Conservation (phyloP, 2,329 filamentous ascomycete genomes). For the Calonectria leucothoes region DNA sequence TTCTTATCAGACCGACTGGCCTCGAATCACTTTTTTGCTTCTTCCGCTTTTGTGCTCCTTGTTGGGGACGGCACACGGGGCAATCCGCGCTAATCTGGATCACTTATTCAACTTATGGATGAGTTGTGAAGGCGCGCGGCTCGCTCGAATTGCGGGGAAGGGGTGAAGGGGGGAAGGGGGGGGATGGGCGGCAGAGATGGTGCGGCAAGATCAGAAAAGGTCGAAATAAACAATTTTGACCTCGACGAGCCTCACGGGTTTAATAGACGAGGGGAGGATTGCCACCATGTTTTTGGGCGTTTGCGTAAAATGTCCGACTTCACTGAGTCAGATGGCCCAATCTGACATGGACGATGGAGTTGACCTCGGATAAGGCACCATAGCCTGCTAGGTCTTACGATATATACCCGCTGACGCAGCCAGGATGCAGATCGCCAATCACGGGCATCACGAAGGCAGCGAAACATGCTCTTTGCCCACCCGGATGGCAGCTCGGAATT, state of each 20-base stretch:
- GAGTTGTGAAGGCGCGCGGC: neutral
- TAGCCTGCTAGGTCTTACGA: neutral
- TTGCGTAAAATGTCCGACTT: neutral
- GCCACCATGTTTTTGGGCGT: neutral
- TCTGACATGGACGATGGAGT: neutral
- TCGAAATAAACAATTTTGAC: neutral
- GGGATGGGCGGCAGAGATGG: neutral
- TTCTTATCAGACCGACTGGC: neutral
- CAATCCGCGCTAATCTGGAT: neutral
- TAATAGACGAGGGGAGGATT: neutral
- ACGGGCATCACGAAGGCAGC: neutral
- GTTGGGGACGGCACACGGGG: neutral
- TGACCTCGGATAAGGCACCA: neutral
- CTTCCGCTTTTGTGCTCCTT: neutral
- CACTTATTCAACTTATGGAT: neutral
- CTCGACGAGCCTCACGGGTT: neutral
- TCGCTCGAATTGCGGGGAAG: neutral
- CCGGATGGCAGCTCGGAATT: neutral
- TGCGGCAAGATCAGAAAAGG: neutral
- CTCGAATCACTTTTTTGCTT: neutral
- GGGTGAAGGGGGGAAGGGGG: neutral
- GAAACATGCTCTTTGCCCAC: neutral
- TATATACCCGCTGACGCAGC: constrained; percentile 2
- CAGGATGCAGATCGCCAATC: constrained; percentile 9
- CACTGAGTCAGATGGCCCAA: neutral